Base-by-base conservation (phyloP, 768 basidiomycete genomes). In the Auricularia heimuer region DNA sequence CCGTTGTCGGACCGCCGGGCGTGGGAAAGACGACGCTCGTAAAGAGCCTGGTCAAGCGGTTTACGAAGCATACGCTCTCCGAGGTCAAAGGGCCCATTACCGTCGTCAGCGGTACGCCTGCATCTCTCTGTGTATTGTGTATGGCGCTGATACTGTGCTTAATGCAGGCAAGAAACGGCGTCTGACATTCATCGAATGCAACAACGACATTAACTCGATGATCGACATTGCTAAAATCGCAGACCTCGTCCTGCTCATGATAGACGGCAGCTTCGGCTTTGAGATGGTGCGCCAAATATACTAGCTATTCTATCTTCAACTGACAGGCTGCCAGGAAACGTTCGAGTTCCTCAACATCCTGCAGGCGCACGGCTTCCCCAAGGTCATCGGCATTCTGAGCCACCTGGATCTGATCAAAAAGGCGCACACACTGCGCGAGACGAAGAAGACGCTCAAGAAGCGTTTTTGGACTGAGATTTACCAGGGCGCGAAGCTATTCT, bases 401-500 rank as follows among this genome's bases (percentile, higher is more conserved):
- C 97, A 99, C 75, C 86, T 98, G 51, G 97, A 98, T 76, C 88
- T 99, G 68, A 90, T 99, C 69, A 97, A 97, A 81, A 95, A 94
- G 73, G 83, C 89, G 4, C 81, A 90, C 0, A 87, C 87, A 3
- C 85, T 98, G 47, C 89, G 88, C 65, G 85, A 85, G 62, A 94
- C 93, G 63, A 99, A 98, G 79, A 97, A 97, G 71, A 78, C 87
- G 0, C 84, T 99, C 45, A 99, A 99, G 77, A 97, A 93, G 73
- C 91, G 97, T 10, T 99, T 99, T 79, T 99, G 97, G 97, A 93
- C 95, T 0, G 97, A 99, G 76, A 98, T 99, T 12, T 98, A 98
- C 75, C 91, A 94, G 71, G 97, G 97, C 62, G 96, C 97, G 36
- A 99, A 99, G 74, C 85, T 99, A 7, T 98, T 98, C 77, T 98